These are phyloP conservation scores for Jaapia argillacea DNA, from an alignment of 768 basidiomycete genomes.

Conservation along the genomic window DNA sequence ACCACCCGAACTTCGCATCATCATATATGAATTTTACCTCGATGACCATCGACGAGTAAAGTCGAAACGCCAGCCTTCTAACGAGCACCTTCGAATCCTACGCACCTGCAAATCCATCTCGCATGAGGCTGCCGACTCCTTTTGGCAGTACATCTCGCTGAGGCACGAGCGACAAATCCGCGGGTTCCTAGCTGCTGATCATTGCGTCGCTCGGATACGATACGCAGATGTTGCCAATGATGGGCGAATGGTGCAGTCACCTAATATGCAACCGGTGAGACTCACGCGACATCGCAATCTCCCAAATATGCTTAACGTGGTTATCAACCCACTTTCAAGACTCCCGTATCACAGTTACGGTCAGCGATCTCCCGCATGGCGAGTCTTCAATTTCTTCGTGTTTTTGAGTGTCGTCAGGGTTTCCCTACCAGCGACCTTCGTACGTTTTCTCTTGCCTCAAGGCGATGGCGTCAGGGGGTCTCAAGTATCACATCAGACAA, in stretches of 20 bases:
- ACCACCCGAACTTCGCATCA: conserved; percentile 25
- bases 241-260: conserved; percentile 18
- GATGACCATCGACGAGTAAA: conserved; percentile 13
- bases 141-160: conserved; percentile 26
- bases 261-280: background rate
- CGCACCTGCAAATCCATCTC: conserved; percentile 21
- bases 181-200: conserved; percentile 15
- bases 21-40: conserved; percentile 22
- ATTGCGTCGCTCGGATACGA: conserved; percentile 14
- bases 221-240: conserved; percentile 32
- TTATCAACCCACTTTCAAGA: too few species aligned
- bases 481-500: conserved; percentile 1
- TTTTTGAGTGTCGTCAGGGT: conserved; percentile 20
- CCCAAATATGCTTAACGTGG: too few species aligned
- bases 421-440: background rate
- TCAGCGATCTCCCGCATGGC: conserved; percentile 19
- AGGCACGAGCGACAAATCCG: conserved; percentile 26
- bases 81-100: conserved; percentile 23
- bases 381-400: conserved; percentile 19
- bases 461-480: background rate
- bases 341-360: conserved; percentile 23
- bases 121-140: conserved; percentile 18
- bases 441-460: background rate
- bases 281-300: background rate
- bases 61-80: conserved; percentile 20